These are phyloP conservation scores for Colletotrichum siamense DNA, from an alignment of 2,329 filamentous ascomycete genomes.

Conservation along the genomic window DNA sequence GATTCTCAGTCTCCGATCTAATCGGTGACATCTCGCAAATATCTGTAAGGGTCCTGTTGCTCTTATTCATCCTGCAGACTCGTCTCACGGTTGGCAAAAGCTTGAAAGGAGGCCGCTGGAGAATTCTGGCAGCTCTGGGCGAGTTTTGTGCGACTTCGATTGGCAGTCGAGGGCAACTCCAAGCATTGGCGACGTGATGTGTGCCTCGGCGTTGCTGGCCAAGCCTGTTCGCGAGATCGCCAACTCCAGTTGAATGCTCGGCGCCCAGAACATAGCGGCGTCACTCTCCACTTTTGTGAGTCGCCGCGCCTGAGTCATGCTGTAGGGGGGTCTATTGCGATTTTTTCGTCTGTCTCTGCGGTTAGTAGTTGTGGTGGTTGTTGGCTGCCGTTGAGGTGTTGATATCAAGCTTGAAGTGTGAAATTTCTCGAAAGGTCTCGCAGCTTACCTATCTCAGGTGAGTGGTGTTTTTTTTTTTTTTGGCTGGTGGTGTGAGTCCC, in stretches of 20 bases:
- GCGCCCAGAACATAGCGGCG: conserved; percentile 14
- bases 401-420: not conserved
- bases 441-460: not conserved
- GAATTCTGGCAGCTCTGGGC: not conserved
- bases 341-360: not conserved
- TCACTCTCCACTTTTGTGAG: conserved; percentile 14
- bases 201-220: conserved; percentile 7
- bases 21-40: not conserved
- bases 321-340: not conserved
- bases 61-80: conserved; percentile 7
- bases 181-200: conserved; percentile 17
- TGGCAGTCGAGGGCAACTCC: not conserved
- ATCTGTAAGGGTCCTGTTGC: conserved; percentile 1
- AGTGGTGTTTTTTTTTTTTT: not conserved
- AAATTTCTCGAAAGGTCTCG: conserved; percentile 8
- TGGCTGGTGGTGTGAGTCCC: not conserved
- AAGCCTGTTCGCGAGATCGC: conserved; percentile 17
- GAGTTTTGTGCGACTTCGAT: conserved; percentile 1
- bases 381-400: not conserved
- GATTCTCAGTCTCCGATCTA: conserved; percentile 2
- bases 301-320: conserved; percentile 4
- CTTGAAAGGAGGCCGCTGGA: conserved; percentile 3
- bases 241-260: conserved; percentile 16
- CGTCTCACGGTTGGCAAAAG: conserved; percentile 16
- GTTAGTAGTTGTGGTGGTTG: not conserved